Evolutionary conservation across 2,329 filamentous ascomycete genomes (phyloP), one percentile per base, ranked within the genome.

Genomic region (Exutisphaerella laricina): DNA sequence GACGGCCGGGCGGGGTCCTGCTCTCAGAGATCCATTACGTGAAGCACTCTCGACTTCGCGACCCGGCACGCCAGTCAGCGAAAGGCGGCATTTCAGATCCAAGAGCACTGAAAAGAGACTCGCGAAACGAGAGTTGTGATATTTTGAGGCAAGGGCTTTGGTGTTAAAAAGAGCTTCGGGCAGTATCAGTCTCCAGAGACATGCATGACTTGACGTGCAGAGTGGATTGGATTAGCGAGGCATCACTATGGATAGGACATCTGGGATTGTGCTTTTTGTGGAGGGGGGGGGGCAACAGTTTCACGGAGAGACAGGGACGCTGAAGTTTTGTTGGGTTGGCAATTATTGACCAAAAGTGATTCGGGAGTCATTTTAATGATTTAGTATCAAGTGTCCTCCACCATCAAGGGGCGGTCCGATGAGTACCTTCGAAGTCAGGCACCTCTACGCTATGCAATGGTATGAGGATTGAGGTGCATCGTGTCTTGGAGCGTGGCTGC

Each of bases 1-100:
- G 66, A 51, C 69, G 66, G 54, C 64, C 67, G 41, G 69, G 66
- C 31, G 66, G 38, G 70, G 70, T 4, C 72, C 73, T 1, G n/a
- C n/a, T n/a, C 20, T 61, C 26, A 50, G 54, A 34, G 46, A 53
- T 32, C 60, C 72, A 35, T 66, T 71, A 37, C 67, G 65, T 10
- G 70, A 73, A 36, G 70, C 69, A 2, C 51, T 76, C 34, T 74
- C 75, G 2, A 75, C 75, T 8, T 79, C 75, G 49, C 54, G 61
- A 43, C 61, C 63, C 25, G 53, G 52, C 9, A 64, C 63, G 7
- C 63, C 63, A 8, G 52, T 51, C 3, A 56, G 51, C 17, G 62
- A 64, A 45, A 47, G 58, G 12, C 55, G 69, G 51, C 63, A 72
- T 35, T 66, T 49, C 57, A 50, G 63, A 32, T 41, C 50, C 5